Conservation (phyloP, 805 yeast species). For the Wickerhamomyces silvicola region DNA sequence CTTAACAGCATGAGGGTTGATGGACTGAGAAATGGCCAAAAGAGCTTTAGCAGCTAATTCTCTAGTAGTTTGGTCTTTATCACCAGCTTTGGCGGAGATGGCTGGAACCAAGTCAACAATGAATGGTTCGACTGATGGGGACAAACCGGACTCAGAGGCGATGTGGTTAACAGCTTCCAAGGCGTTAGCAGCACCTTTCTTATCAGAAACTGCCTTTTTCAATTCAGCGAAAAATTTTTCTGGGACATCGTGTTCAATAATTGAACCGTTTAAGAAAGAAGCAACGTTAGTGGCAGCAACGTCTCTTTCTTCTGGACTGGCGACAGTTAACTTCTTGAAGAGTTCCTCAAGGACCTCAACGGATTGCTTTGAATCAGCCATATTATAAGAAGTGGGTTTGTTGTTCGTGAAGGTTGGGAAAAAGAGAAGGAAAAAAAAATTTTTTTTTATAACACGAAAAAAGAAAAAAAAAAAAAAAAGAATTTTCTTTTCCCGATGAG, state of each 20-base stretch:
- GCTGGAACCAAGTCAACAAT: constrained; percentile 69
- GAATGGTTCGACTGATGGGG: constrained; percentile 95
- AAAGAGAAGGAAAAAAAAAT: constrained; percentile 9
- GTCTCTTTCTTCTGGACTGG: constrained; percentile 74
- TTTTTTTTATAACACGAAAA: constrained; percentile 11
- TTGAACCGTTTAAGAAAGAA: constrained; percentile 90
- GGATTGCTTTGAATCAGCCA: constrained; percentile 44
- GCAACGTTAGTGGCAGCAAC: constrained; percentile 87
- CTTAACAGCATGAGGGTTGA: constrained; percentile 93
- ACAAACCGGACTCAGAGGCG: constrained; percentile 68
- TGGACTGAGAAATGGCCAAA: constrained; percentile 66
- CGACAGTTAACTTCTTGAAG: constrained; percentile 86
- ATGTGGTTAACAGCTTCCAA: constrained; percentile 80
- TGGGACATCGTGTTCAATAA: constrained; percentile 98
- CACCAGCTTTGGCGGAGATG: constrained; percentile 79
- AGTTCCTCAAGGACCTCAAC: constrained; percentile 84
- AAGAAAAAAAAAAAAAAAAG: constrained; percentile 5
- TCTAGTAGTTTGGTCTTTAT: constrained; percentile 75
- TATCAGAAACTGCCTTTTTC: constrained; percentile 67
- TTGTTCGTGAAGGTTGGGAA: background rate
- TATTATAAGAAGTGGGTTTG: constrained; percentile 12
- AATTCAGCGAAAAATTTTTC: constrained; percentile 76
- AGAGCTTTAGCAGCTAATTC: constrained; percentile 72
- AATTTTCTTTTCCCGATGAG: constrained; percentile 7
- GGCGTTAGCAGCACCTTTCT: constrained; percentile 79